Base-by-base conservation (phyloP, 139 green algal genomes). In the Haematococcus sp. region DNA sequence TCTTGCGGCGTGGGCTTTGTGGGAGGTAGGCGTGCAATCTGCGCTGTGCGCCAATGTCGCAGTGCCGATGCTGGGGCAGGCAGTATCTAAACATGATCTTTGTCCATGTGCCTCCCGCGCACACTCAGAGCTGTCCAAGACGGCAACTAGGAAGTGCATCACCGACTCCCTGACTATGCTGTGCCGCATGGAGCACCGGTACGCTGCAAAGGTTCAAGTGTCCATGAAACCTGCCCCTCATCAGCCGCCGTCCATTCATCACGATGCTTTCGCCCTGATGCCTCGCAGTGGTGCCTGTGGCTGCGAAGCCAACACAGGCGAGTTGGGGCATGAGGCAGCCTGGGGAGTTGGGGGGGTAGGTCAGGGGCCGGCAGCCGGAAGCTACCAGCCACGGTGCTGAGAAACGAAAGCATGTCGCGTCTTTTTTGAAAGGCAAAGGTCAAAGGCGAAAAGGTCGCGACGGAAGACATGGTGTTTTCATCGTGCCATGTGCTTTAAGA, bases 1-100 rank as follows among this genome's bases (percentile, higher is more conserved):
- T 76, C 90, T 2, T 96, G 92, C 77, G 92, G 91, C 16, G 93
- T 98, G 27, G 94, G 94, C 43, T 98, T 98, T 70, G 86, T 98
- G 1, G 94, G 85, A 19, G 40, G 40, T 49, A 11, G 11, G 40
- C 40, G 11, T 7, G 7, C 7, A 19, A 49, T 49, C 40, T 49
- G 40, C 40, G 11, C 7, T 49, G 40, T 11, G 40, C 40, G 40
- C 40, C 40, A 19, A 49, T 11, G n/a, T 11, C 40, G 7, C 11
- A 19, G 40, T 11, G 40, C 11, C 11, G 40, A 49, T 19, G 40
- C 11, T 49, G 7, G 40, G 7, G 7, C 7, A 49, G 40, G 40
- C 40, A 49, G 40, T 19, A 49, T 49, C 40, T 49, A 49, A 49
- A 49, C n/a, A 49, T 49, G 40, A 49, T 49, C 40, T 49, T 11